These are phyloP conservation scores for Fusarium fujikuroi DNA, from an alignment of 2,329 filamentous ascomycete species.

Conservation along the genomic window DNA sequence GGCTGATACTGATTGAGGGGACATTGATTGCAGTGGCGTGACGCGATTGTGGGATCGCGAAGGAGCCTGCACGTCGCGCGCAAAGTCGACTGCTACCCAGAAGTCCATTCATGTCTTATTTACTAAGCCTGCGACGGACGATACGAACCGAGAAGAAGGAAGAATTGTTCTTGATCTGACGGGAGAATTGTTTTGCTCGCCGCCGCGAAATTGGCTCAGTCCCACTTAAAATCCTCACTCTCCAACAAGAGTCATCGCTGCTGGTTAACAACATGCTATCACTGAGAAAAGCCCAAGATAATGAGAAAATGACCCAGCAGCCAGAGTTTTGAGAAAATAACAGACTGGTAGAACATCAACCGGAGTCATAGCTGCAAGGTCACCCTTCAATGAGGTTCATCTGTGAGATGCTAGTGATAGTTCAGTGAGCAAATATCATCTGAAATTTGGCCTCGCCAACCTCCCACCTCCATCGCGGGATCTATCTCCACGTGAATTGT, in stretches of 20 bases:
- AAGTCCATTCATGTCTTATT: neutral
- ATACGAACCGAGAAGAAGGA: rapidly evolving
- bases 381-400: neutral
- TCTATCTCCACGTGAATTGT: rapidly evolving
- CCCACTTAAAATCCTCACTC: constrained; percentile 12
- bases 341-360: rapidly evolving
- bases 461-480: neutral
- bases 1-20: neutral
- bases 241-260: neutral
- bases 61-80: neutral
- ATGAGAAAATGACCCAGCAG: rapidly evolving
- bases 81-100: rapidly evolving
- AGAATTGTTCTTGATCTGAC: neutral
- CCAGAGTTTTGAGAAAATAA: rapidly evolving
- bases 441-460: rapidly evolving
- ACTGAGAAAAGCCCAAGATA: neutral
- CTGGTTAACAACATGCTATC: no score
- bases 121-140: rapidly evolving
- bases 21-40: neutral
- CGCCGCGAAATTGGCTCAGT: constrained; percentile 25
- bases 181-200: neutral
- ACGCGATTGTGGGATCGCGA: neutral
- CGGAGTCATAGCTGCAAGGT: no score
- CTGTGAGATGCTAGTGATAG: neutral
- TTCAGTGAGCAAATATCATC: neutral